phyloP scores from a whole-genome alignment of 2,329 filamentous ascomycete species.

The Cryphonectria japonica region DNA sequence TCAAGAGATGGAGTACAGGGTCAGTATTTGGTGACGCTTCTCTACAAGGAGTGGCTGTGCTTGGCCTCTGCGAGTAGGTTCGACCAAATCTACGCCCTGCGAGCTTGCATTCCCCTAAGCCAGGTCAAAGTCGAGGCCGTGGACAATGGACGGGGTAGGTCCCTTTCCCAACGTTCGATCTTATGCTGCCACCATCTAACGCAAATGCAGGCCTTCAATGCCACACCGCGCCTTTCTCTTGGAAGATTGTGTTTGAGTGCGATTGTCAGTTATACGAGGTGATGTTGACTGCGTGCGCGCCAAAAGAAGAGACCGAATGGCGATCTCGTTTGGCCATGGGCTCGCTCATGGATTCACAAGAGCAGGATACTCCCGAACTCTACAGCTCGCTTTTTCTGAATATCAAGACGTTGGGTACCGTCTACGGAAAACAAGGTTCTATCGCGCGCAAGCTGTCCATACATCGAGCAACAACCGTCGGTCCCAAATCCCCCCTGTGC shows the following conservation, averaged over 20 bases:
- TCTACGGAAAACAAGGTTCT: slow-evolving; percentile 73
- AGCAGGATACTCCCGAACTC: slow-evolving; percentile 47
- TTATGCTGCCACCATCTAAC: not conserved
- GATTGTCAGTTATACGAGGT: slow-evolving; percentile 80
- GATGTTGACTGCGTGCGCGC: slow-evolving; percentile 83
- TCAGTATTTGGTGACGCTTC: slow-evolving; percentile 79
- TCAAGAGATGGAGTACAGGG: slow-evolving; percentile 69
- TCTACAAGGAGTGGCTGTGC: slow-evolving; percentile 82
- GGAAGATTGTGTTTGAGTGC: slow-evolving; percentile 87
- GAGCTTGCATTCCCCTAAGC: slow-evolving; percentile 72
- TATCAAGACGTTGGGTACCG: slow-evolving; percentile 73
- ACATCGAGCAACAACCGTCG: slow-evolving; percentile 75
- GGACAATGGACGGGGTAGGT: slow-evolving; percentile 74
- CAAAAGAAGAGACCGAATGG: slow-evolving; percentile 81
- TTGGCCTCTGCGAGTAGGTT: slow-evolving; percentile 69
- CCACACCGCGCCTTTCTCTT: slow-evolving; percentile 82
- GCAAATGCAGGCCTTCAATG: slow-evolving; percentile 74
- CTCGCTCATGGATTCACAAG: slow-evolving; percentile 36
- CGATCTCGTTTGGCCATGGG: slow-evolving; percentile 64
- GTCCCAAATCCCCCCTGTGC: slow-evolving; percentile 67
- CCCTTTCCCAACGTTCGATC: not conserved
- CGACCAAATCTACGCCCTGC: slow-evolving; percentile 71
- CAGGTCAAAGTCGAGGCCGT: slow-evolving; percentile 70
- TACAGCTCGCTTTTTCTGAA: slow-evolving; percentile 69
- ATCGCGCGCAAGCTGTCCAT: slow-evolving; percentile 74